Conservation (phyloP, 2,329 filamentous ascomycete genomes). For the Colletotrichum liaoningense region DNA sequence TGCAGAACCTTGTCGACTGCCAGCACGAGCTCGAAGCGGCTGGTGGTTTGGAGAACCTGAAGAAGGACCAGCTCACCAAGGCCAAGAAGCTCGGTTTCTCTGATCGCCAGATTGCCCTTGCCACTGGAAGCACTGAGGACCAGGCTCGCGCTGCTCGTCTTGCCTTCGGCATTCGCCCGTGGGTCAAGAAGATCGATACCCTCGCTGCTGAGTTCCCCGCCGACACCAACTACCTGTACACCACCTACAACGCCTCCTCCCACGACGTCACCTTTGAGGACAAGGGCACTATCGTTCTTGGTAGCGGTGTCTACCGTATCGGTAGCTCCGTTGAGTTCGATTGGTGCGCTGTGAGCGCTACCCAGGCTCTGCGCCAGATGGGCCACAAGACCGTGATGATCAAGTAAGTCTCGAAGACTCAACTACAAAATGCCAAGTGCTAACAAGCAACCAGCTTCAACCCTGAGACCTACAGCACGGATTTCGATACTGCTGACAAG, state of each 20-base stretch:
- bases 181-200: constrained; percentile 99
- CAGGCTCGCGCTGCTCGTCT: constrained; percentile 87
- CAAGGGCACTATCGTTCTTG: constrained; percentile 88
- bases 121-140: constrained; percentile 88
- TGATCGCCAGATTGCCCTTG: constrained; percentile 91
- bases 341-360: constrained; percentile 96
- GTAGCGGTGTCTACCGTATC: constrained; percentile 96
- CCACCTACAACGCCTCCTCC: constrained; percentile 94
- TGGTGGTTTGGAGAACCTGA: constrained; percentile 84
- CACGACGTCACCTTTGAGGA: constrained; percentile 97
- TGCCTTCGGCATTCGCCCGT: constrained; percentile 90
- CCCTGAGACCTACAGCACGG: constrained; percentile 84
- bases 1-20: constrained; percentile 96
- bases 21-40: constrained; percentile 86
- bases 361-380: constrained; percentile 83
- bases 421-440: neutral
- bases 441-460: constrained; percentile 63
- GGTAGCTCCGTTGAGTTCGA: constrained; percentile 98
- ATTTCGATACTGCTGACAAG: constrained; percentile 89
- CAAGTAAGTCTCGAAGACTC: constrained; percentile 66
- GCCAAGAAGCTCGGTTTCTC: constrained; percentile 99
- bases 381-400: constrained; percentile 99
- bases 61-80: constrained; percentile 88
- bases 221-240: constrained; percentile 95
- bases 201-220: constrained; percentile 96